A percentile compares a stretch with the other conserved stretches of the same genome.
These are phyloP conservation scores for Aphanomyces astaci DNA, from an alignment of 352 stramenopile species.

Conservation along the genomic window DNA sequence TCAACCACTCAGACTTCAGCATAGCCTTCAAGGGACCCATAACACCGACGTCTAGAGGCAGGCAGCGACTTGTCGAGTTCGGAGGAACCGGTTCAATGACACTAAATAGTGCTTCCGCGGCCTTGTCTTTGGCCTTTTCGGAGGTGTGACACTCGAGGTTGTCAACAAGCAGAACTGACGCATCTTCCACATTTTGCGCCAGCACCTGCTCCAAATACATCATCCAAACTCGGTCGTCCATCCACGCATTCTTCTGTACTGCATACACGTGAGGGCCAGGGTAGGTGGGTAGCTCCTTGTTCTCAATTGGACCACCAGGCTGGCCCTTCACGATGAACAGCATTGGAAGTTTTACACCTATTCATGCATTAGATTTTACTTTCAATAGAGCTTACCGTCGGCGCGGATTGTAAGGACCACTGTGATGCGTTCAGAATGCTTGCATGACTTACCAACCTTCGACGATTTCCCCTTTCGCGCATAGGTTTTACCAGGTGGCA, in stretches of 20 bases:
- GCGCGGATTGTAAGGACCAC: background rate
- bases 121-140: background rate
- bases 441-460: background rate
- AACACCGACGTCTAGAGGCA: background rate
- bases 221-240: background rate
- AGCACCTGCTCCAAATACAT: background rate
- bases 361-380: background rate
- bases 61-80: background rate
- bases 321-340: background rate
- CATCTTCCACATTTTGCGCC: background rate
- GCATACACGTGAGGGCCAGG: background rate
- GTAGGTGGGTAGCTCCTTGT: background rate
- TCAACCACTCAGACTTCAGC: background rate
- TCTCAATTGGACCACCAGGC: background rate
- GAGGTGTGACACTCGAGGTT: background rate
- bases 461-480: too few species aligned
- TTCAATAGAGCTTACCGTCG: background rate
- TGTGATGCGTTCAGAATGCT: background rate
- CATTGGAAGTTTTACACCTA: background rate
- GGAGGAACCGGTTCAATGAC: background rate
- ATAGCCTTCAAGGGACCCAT: background rate
- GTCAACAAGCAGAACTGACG: background rate
- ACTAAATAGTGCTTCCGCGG: background rate
- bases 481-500: background rate
- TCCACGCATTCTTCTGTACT: constrained; percentile 8